phyloP scores from a whole-genome alignment of 805 yeast species.

The Kodamaea leandrae region DNA sequence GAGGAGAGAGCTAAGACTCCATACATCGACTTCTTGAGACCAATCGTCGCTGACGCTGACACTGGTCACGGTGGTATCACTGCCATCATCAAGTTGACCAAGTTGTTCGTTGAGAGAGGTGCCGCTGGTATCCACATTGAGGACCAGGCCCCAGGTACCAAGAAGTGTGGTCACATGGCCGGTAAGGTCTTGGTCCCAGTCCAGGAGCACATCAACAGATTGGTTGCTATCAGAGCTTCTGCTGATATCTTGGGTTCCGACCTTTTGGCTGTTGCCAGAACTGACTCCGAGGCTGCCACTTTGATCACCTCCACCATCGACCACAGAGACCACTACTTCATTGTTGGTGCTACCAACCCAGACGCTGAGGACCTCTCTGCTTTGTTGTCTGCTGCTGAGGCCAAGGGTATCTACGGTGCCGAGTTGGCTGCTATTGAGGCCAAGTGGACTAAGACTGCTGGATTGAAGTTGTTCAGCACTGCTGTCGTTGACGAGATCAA shows the following conservation, averaged over 20 bases:
- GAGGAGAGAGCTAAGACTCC: slow-evolving; percentile 68
- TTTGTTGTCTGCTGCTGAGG: slow-evolving; percentile 80
- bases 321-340: slow-evolving; percentile 88
- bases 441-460: slow-evolving; percentile 80
- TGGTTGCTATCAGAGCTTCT: slow-evolving; percentile 89
- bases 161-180: slow-evolving; percentile 99
- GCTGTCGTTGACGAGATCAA: slow-evolving; percentile 85
- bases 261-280: slow-evolving; percentile 86
- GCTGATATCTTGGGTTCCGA: slow-evolving; percentile 92
- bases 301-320: slow-evolving; percentile 91
- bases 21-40: slow-evolving; percentile 84
- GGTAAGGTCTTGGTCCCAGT: slow-evolving; percentile 97
- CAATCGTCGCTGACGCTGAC: slow-evolving; percentile 96
- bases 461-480: slow-evolving; percentile 83
- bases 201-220: slow-evolving; percentile 94
- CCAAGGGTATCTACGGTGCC: slow-evolving; percentile 66
- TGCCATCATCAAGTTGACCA: slow-evolving; percentile 91
- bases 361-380: slow-evolving; percentile 69
- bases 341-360: slow-evolving; percentile 89
- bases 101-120: slow-evolving; percentile 94
- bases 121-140: slow-evolving; percentile 99
- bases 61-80: slow-evolving; percentile 99
- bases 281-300: slow-evolving; percentile 98
- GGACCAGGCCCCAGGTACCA: slow-evolving; percentile 98
- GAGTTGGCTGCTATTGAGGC: slow-evolving; percentile 71